Percentiles rank a stretch among this genome's conserved stretches.
These are phyloP conservation scores for Gymnopilus dilepis DNA, from an alignment of 768 basidiomycete genomes.

Conservation along the genomic window DNA sequence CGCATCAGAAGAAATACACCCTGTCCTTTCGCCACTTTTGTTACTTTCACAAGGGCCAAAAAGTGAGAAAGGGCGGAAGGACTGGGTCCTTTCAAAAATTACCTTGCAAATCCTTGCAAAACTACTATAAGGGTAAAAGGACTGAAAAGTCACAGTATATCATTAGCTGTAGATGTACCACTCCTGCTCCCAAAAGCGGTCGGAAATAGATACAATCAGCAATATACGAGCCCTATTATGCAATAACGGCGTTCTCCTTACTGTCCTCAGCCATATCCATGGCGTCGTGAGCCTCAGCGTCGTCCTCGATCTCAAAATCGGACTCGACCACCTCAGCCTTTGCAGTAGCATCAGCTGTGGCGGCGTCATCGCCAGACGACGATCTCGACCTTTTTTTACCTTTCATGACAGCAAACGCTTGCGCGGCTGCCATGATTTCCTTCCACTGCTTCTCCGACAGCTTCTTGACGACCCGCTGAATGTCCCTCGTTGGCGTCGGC, in stretches of 20 bases:
- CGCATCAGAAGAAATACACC: slow-evolving; percentile 1
- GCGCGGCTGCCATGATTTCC: neutral
- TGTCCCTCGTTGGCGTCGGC: neutral
- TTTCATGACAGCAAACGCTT: neutral
- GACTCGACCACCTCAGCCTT: neutral
- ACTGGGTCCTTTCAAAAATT: neutral
- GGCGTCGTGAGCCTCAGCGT: neutral
- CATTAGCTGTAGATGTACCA: neutral
- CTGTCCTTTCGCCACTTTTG: neutral
- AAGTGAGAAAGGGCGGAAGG: neutral
- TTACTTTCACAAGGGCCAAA: neutral
- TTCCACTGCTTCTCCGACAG: neutral
- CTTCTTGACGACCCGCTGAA: neutral
- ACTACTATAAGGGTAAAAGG: neutral
- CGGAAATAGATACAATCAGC: neutral
- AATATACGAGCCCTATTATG: neutral
- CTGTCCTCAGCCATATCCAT: neutral
- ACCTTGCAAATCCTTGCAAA: neutral
- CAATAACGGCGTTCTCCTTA: neutral
- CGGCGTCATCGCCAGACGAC: neutral
- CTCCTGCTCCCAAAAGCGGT: neutral
- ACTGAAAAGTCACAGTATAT: neutral
- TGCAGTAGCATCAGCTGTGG: neutral
- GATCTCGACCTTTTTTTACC: neutral
- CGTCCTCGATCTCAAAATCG: neutral